A percentile compares a stretch with the other conserved stretches of the same genome.
These are phyloP conservation scores for Cutaneotrichosporon mucoides DNA, from an alignment of 1,284 basidiomycete species.

Conservation along the genomic window DNA sequence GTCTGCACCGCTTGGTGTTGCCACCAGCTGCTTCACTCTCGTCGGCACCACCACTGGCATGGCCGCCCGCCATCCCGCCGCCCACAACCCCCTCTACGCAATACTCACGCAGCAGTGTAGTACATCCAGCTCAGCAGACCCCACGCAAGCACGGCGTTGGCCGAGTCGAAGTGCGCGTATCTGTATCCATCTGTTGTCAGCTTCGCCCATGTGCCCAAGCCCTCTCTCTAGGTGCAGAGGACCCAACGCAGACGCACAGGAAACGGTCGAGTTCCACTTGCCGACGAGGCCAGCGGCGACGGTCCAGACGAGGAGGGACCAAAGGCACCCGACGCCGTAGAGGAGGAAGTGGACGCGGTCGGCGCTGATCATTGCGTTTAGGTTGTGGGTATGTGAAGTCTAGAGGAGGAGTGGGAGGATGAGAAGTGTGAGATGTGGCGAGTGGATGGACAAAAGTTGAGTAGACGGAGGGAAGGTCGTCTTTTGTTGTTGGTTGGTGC, in stretches of 20 bases:
- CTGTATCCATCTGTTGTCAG: neutral
- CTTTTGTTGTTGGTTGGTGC: too few species aligned
- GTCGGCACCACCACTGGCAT: too few species aligned
- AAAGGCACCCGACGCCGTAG: conserved; percentile 12
- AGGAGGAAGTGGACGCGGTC: conserved; percentile 20
- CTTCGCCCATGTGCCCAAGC: too few species aligned
- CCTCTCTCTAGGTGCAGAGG: too few species aligned
- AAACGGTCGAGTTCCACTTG: neutral
- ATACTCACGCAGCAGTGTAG: conserved; percentile 16
- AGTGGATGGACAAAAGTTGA: too few species aligned
- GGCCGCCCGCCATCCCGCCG: too few species aligned
- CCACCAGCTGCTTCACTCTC: too few species aligned
- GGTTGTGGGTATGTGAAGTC: neutral
- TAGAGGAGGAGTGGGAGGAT: too few species aligned
- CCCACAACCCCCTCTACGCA: too few species aligned
- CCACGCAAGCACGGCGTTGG: conserved; percentile 34
- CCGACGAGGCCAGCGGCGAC: conserved; percentile 11
- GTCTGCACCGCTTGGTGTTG: too few species aligned
- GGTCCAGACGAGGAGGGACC: conserved; percentile 11
- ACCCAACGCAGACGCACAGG: conserved; percentile 4
- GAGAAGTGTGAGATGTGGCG: too few species aligned
- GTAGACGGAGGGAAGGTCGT: too few species aligned
- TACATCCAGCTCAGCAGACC: conserved; percentile 29
- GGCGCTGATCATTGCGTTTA: conserved; percentile 4
- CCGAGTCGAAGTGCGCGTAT: conserved; percentile 9